phyloP scores from a whole-genome alignment of 441 rosid genomes.

The Eutrema salsugineum region DNA sequence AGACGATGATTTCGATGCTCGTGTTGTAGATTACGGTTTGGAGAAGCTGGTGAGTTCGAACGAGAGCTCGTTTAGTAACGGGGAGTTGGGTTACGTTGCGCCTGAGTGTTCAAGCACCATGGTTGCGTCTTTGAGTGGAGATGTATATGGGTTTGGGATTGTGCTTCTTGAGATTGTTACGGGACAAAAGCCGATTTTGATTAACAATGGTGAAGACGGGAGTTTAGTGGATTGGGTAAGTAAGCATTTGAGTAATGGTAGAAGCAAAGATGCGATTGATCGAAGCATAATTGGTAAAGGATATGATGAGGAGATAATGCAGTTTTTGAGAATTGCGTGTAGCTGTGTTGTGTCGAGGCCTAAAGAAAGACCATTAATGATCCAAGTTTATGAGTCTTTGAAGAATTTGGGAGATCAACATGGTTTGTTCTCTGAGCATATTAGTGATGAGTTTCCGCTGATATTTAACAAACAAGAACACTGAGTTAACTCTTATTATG shows the following conservation, averaged over 20 bases:
- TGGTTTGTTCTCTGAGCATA: constrained; percentile 42
- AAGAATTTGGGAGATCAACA: constrained; percentile 47
- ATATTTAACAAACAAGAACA: constrained; percentile 44
- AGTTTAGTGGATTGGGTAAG: constrained; percentile 69
- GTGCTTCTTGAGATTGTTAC: constrained; percentile 67
- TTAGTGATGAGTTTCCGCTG: constrained; percentile 57
- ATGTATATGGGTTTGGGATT: constrained; percentile 62
- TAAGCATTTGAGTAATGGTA: constrained; percentile 39
- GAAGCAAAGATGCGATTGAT: constrained; percentile 49
- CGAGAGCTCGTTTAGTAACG: constrained; percentile 47
- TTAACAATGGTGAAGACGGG: constrained; percentile 44
- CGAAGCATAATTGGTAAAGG: constrained; percentile 44
- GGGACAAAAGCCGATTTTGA: constrained; percentile 45
- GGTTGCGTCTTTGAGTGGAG: constrained; percentile 62
- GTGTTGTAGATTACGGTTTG: constrained; percentile 57
- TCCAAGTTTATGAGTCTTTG: constrained; percentile 52
- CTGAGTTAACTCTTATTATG: constrained; percentile 8
- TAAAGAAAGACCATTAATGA: constrained; percentile 66
- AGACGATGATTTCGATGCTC: constrained; percentile 60
- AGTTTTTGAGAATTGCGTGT: constrained; percentile 55
- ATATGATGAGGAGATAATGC: constrained; percentile 48
- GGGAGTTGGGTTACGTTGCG: constrained; percentile 62
- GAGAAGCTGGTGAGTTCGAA: constrained; percentile 44
- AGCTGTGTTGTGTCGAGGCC: constrained; percentile 60
- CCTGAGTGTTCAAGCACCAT: constrained; percentile 59